Base-by-base conservation (phyloP, 1,284 basidiomycete genomes). In the Leccinum subfulvum region DNA sequence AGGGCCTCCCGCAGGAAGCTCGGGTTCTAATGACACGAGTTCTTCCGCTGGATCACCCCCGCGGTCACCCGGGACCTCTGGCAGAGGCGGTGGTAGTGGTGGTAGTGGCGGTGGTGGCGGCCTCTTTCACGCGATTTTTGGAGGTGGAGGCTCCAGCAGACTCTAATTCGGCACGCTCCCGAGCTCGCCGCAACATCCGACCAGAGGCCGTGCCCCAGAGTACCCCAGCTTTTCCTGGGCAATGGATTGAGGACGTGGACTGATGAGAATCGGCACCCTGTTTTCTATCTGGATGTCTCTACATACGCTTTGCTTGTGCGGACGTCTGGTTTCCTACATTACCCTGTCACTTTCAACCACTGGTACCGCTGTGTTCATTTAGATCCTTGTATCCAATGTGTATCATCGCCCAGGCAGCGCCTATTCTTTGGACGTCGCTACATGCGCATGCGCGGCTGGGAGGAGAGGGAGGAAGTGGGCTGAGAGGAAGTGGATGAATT, bases 231-330 rank as follows among this genome's bases (percentile, higher is more conserved):
- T 71, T 74, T 41, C 73, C 73, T 1, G 75, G 72, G 28, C 68
- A 64, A 23, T 76, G 73, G 73, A 66, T 68, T 3, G 75, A 76
- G 39, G 68, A 75, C 54, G 63, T 72, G 52, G 73, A 76, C 55
- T 76, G 60, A 76, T 47, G 13, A 26, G 41, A n/a, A 47, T 33
- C 44, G 3, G n/a, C 14, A 7, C 14, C n/a, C 30, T 52, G 37
- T 49, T 49, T 56, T 18, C 18, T 47, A 56, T 51, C 8, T 57
- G 56, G 58, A 57, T 53, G 51, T 63, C n/a, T 58, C 49, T 16
- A 35, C n/a, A 37, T 61, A 37, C 58, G 57, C 33, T 21, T 59
- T 57, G 11, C 47, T 67, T 53, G 23, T 62, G 56, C 33, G 3
- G 16, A 26, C 56, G 30, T 28, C 60, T 54, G 4, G 35, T 39